A percentile compares a stretch with the other conserved stretches of the same genome.
These are phyloP conservation scores for Blastomyces emzantsi DNA, from an alignment of 2,329 filamentous ascomycete genomes.

Conservation along the genomic window DNA sequence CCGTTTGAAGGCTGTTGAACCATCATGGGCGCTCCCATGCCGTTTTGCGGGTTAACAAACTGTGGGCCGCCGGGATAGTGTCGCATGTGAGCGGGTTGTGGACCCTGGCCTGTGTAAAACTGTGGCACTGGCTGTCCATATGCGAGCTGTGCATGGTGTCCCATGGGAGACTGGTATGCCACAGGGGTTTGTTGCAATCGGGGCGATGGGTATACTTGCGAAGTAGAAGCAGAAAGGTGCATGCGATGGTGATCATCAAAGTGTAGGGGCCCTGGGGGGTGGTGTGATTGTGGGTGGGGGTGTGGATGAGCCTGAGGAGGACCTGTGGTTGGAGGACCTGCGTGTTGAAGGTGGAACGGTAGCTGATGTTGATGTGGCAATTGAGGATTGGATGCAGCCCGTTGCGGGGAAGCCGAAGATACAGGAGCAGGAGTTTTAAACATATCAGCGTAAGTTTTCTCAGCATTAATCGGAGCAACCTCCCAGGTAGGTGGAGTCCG, in stretches of 20 bases:
- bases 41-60: constrained; percentile 61
- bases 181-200: constrained; percentile 61
- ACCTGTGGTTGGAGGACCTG: constrained; percentile 58
- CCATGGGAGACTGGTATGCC: constrained; percentile 59
- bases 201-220: constrained; percentile 78
- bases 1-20: constrained; percentile 61
- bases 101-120: constrained; percentile 60
- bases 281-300: constrained; percentile 66
- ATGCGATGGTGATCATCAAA: constrained; percentile 78
- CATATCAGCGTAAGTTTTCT: constrained; percentile 70
- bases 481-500: constrained; percentile 82
- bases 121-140: constrained; percentile 64
- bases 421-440: constrained; percentile 59
- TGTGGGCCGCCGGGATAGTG: constrained; percentile 64
- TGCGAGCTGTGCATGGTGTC: constrained; percentile 58
- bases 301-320: constrained; percentile 71
- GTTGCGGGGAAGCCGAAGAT: constrained; percentile 60
- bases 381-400: constrained; percentile 53
- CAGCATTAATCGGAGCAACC: constrained; percentile 57
- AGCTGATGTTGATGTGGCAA: constrained; percentile 76
- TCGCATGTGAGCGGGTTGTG: constrained; percentile 62
- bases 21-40: constrained; percentile 75
- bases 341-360: constrained; percentile 71
- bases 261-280: constrained; percentile 57
- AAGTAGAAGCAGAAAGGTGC: constrained; percentile 72